phyloP scores from a whole-genome alignment of 2,329 filamentous ascomycete species.

The Fusarium udum region DNA sequence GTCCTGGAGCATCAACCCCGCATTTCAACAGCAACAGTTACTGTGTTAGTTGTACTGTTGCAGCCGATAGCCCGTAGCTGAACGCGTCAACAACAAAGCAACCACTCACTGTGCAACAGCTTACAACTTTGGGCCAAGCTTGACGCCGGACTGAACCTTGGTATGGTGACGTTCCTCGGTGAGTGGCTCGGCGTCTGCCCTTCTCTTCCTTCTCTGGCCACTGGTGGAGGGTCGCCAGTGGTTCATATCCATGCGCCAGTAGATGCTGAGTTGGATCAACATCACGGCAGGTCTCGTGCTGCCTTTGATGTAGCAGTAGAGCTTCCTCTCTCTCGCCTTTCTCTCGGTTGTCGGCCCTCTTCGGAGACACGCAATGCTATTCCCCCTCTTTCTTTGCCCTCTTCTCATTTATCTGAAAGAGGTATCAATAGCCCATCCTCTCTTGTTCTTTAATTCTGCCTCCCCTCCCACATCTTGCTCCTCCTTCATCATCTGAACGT shows the following conservation, averaged over 20 bases:
- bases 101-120: slow-evolving; percentile 13
- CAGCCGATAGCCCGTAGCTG: slow-evolving; percentile 12
- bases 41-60: background rate
- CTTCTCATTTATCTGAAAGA: slow-evolving; percentile 20
- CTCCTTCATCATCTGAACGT: slow-evolving; percentile 20
- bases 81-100: slow-evolving; percentile 15
- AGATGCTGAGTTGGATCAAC: slow-evolving; percentile 35
- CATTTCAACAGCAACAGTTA: slow-evolving; percentile 10
- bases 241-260: slow-evolving; percentile 36
- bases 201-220: slow-evolving; percentile 26
- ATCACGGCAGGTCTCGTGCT: slow-evolving; percentile 41
- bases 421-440: slow-evolving; percentile 22
- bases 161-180: slow-evolving; percentile 36
- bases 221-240: slow-evolving; percentile 48
- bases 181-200: slow-evolving; percentile 35
- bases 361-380: slow-evolving; percentile 21
- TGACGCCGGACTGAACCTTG: slow-evolving; percentile 37
- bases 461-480: slow-evolving; percentile 28
- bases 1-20: slow-evolving; percentile 18
- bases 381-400: background rate
- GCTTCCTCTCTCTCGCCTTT: slow-evolving; percentile 16
- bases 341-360: slow-evolving; percentile 26
- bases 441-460: slow-evolving; percentile 25
- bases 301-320: slow-evolving; percentile 22
- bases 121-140: background rate